phyloP scores from a whole-genome alignment of 2,329 filamentous ascomycete genomes.

The Dactylellina parvicollis region DNA sequence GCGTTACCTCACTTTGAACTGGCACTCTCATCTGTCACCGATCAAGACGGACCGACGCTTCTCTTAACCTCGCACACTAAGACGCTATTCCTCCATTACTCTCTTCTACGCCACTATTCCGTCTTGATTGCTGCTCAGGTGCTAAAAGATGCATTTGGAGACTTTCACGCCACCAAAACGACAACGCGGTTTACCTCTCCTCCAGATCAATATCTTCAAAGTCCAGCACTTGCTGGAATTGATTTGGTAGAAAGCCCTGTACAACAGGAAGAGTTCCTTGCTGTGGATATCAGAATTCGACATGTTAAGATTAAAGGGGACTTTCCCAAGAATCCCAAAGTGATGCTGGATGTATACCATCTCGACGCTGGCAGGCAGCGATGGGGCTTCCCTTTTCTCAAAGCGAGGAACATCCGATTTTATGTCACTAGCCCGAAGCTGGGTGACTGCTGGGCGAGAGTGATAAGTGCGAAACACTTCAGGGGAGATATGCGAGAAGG shows the following conservation, averaged over 20 bases:
- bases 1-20: conserved; percentile 87
- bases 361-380: conserved; percentile 84
- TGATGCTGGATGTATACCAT: conserved; percentile 89
- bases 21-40: conserved; percentile 82
- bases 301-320: conserved; percentile 88
- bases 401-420: conserved; percentile 79
- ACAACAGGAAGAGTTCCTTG: conserved; percentile 72
- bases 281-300: conserved; percentile 81
- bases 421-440: conserved; percentile 89
- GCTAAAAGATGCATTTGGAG: conserved; percentile 73
- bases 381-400: conserved; percentile 84
- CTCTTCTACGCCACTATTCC: conserved; percentile 91
- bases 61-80: conserved; percentile 84
- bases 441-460: conserved; percentile 82
- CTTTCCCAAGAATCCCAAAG: conserved; percentile 85
- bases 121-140: conserved; percentile 83
- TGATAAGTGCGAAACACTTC: conserved; percentile 83
- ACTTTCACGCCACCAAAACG: conserved; percentile 34
- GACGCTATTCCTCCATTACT: conserved; percentile 85
- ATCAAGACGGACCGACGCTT: conserved; percentile 85
- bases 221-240: conserved; percentile 38
- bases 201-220: conserved; percentile 10
- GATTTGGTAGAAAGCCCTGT: conserved; percentile 55
- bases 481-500: conserved; percentile 82
- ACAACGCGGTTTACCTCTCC: conserved; percentile 7